Percentiles rank a stretch among this genome's conserved stretches.
Evolutionary conservation across 2,329 filamentous ascomycete species (phyloP).

Genomic region (Trichoderma guizhouense): DNA sequence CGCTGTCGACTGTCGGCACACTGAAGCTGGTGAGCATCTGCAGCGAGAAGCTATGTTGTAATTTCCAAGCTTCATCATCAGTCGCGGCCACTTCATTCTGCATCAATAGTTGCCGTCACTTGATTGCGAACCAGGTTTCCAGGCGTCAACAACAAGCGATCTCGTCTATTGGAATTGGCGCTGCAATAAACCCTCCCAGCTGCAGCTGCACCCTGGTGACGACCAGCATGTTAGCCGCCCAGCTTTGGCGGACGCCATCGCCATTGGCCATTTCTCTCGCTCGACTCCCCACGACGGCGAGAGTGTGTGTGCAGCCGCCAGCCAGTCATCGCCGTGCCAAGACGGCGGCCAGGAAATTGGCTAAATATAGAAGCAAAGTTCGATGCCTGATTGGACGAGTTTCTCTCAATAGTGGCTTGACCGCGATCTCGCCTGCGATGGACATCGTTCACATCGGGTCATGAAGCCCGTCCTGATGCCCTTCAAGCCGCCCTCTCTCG

Average conservation of each 20-base stretch:
- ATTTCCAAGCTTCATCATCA: neutral
- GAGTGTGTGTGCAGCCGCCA: slow-evolving; percentile 40
- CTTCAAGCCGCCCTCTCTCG: slow-evolving; percentile 15
- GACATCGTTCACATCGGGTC: slow-evolving; percentile 24
- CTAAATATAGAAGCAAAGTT: slow-evolving; percentile 36
- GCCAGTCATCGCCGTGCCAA: slow-evolving; percentile 28
- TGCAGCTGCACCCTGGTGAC: slow-evolving; percentile 9
- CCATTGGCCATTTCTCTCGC: slow-evolving; percentile 24
- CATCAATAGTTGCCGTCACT: neutral
- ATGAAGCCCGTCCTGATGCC: slow-evolving; percentile 22
- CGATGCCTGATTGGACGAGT: slow-evolving; percentile 33
- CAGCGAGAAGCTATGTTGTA: neutral
- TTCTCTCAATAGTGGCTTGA: slow-evolving; percentile 21
- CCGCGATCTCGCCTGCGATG: slow-evolving; percentile 23
- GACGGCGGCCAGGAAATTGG: slow-evolving; percentile 7
- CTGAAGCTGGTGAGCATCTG: neutral
- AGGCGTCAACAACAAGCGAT: neutral
- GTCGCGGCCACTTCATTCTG: neutral
- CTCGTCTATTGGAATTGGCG: neutral
- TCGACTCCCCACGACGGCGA: slow-evolving; percentile 19
- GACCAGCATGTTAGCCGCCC: slow-evolving; percentile 18
- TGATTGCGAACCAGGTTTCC: neutral
- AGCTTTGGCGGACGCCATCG: slow-evolving; percentile 1
- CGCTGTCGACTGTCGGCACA: neutral
- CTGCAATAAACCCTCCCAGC: neutral